Percentiles rank a stretch among this genome's conserved stretches.
Conservation (phyloP, 108 stramenopile species). For the Aurantiochytrium sp. region DNA sequence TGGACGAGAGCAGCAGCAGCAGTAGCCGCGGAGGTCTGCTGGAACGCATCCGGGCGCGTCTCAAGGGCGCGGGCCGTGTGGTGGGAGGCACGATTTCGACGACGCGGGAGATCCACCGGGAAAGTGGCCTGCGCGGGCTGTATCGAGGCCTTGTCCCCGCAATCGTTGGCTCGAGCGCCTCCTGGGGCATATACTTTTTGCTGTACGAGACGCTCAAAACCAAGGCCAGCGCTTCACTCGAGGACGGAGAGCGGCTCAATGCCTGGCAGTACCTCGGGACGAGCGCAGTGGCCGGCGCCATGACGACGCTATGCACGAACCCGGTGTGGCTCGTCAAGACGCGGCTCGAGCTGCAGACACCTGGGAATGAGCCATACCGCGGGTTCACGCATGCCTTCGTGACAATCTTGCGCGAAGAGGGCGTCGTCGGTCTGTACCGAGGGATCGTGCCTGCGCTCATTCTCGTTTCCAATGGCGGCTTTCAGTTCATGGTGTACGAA, state of each 20-base stretch:
- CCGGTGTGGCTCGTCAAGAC: slow-evolving; percentile 97
- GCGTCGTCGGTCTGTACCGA: slow-evolving; percentile 81
- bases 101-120: slow-evolving; percentile 55
- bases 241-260: slow-evolving; percentile 33
- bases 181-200: slow-evolving; percentile 97
- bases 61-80: not conserved
- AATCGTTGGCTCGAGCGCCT: slow-evolving; percentile 75
- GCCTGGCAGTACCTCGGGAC: slow-evolving; percentile 45
- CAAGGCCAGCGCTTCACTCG: not conserved
- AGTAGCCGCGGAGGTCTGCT: not conserved
- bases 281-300: slow-evolving; percentile 61
- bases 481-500: slow-evolving; percentile 95
- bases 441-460: slow-evolving; percentile 85
- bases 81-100: slow-evolving; percentile 22
- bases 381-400: slow-evolving; percentile 31
- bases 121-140: slow-evolving; percentile 76
- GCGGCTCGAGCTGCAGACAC: slow-evolving; percentile 83
- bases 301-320: slow-evolving; percentile 90
- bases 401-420: slow-evolving; percentile 85
- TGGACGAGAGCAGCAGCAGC: slow-evolving; percentile 52
- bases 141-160: slow-evolving; percentile 87
- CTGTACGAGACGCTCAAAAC: slow-evolving; percentile 84
- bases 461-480: slow-evolving; percentile 88
- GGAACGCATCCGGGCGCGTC: not conserved
- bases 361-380: not conserved